Base-by-base conservation (phyloP, 176 grass and related monocot genomes). In the Musa schizocarpa region DNA sequence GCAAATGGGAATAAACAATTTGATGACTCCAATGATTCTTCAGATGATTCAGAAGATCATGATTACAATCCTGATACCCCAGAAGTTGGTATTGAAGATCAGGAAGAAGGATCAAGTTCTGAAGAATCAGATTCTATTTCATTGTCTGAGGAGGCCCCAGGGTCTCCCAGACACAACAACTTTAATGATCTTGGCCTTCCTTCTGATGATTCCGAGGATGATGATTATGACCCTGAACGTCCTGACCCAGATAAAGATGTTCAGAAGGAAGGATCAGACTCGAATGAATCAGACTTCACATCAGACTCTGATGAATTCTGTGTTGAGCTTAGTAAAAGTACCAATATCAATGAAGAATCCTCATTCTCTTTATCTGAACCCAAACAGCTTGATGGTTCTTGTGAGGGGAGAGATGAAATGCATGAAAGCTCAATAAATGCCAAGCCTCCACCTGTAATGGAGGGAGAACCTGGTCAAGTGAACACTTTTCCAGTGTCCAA, bases 161-260 rank as follows among this genome's bases (percentile, higher is more conserved):
- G 71, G 24, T 50, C 77, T 67, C 68, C 67, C 53, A 14, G 79
- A 71, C 77, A 72, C 74, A 87, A 25, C 49, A 61, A 88, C 71
- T 50, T 27, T 69, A 78, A 91, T 86, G 79, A 86, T n/a, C 65
- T 91, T 73, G 86, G 73, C 3, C 88, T 99, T 29, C 88, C 91
- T 77, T 99, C 86, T 23, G 95, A 99, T 72, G 95, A 99, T 77
- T 94, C 95, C 16, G 95, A 92, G 81, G 95, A 99, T 84, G 95
- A 89, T 87, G 88, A 99, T 81, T 99, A 87, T 65, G 82, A 96
- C 73, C 93, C 93, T 68, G 83, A 77, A 76, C 64, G 79, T 68
- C 63, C 82, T 74, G 65, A 88, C 83, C 85, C 89, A 26, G 86
- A 92, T 11, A 88, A 83, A 59, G 83, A 90, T 56, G 75, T 76